These are phyloP conservation scores for Solanum commersonii DNA, from an alignment of 257 asterid species.

Conservation along the genomic window DNA sequence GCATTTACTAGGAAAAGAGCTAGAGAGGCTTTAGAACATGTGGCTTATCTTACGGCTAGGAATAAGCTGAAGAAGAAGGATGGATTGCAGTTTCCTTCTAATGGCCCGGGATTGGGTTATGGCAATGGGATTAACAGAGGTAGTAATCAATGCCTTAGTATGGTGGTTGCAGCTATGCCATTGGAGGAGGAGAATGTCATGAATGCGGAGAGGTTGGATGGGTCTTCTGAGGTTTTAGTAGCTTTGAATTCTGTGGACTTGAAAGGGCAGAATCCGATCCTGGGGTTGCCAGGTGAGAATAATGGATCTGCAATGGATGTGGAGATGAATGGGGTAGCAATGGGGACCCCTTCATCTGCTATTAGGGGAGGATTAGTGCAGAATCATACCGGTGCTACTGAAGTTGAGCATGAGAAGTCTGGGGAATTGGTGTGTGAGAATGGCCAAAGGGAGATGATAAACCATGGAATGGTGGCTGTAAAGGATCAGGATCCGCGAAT, in stretches of 20 bases:
- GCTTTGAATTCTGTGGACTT: conserved; percentile 45
- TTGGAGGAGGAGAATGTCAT: conserved; percentile 6
- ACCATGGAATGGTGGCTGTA: conserved; percentile 7
- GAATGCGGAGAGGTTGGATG: conserved; percentile 23
- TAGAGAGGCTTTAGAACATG: conserved; percentile 57
- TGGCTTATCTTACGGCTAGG: conserved; percentile 36
- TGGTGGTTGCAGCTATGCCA: conserved; percentile 1
- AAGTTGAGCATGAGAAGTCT: conserved; percentile 6
- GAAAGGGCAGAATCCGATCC: conserved; percentile 8
- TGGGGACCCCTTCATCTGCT: not conserved
- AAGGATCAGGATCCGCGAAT: conserved; percentile 13
- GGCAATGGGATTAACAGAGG: conserved; percentile 1
- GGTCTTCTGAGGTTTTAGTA: conserved; percentile 29
- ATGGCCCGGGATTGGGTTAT: not conserved
- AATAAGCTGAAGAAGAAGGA: conserved; percentile 45
- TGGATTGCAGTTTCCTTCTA: not conserved
- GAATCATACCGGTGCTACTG: conserved; percentile 4
- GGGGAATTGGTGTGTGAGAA: conserved; percentile 1
- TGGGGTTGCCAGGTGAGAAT: not conserved
- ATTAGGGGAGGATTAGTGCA: not conserved
- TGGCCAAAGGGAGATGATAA: conserved; percentile 15
- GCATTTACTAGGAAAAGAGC: conserved; percentile 70
- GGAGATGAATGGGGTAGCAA: conserved; percentile 21
- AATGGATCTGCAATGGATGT: conserved; percentile 34
- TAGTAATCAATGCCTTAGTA: conserved; percentile 2